These are phyloP conservation scores for Pseudocercospora ulei DNA, from an alignment of 2,329 filamentous ascomycete species.

Conservation along the genomic window DNA sequence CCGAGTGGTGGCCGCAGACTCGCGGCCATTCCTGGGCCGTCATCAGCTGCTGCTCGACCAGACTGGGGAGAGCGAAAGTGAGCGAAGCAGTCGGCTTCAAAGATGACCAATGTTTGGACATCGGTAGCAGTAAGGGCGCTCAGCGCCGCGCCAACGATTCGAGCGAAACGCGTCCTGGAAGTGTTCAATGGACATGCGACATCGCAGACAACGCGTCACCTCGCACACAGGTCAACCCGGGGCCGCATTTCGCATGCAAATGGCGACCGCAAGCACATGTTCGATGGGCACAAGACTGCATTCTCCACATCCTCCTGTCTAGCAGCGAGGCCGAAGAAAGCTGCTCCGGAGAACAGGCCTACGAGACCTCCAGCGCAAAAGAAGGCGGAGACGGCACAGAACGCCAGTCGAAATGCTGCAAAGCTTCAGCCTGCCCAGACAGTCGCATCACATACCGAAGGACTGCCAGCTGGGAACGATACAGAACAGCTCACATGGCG, in stretches of 20 bases:
- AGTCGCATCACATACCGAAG: constrained; percentile 28
- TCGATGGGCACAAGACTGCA: background rate
- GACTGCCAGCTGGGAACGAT: constrained; percentile 13
- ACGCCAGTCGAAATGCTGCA: constrained; percentile 11
- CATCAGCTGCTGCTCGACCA: too few relatives aligned
- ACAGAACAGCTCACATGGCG: constrained; percentile 31
- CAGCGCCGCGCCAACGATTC: constrained; percentile 18
- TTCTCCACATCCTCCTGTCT: constrained; percentile 17
- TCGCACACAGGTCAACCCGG: constrained; percentile 9
- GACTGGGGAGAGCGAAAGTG: too few relatives aligned
- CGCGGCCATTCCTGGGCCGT: too few relatives aligned
- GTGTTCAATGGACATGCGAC: constrained; percentile 29
- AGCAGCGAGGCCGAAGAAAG: background rate
- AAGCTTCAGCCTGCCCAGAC: constrained; percentile 25
- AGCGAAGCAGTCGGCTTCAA: constrained; percentile 1
- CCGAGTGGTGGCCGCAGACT: background rate
- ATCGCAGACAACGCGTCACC: constrained; percentile 16
- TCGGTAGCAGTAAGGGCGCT: constrained; percentile 28
- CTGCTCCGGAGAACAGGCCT: background rate
- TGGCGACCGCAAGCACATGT: background rate
- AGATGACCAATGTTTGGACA: constrained; percentile 33
- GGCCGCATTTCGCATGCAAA: background rate
- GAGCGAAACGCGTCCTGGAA: constrained; percentile 24
- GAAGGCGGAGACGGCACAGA: constrained; percentile 8
- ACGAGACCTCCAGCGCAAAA: constrained; percentile 2